Percentiles rank a stretch among this genome's conserved stretches.
Evolutionary conservation across 148 eudicot species (phyloP).

Genomic region (Euryodendron excelsum): DNA sequence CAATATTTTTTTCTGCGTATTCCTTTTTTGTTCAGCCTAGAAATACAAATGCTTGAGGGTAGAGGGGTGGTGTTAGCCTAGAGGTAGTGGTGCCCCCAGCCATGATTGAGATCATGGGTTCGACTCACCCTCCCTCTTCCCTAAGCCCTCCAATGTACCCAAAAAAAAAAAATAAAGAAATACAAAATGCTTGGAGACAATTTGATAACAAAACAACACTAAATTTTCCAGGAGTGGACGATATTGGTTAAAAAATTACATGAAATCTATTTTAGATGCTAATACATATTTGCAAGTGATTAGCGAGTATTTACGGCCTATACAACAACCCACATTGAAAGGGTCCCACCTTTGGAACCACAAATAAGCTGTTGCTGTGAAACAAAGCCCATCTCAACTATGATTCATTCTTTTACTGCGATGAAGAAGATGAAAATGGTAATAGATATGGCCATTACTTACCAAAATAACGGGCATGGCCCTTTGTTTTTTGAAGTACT

Average conservation of each 20-base stretch:
- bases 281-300: neutral
- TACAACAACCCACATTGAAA: neutral
- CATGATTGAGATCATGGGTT: no score
- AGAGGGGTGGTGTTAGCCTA: no score
- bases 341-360: neutral
- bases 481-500: neutral
- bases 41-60: neutral
- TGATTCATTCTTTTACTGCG: neutral
- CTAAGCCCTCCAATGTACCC: no score
- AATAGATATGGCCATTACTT: neutral
- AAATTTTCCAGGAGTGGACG: neutral
- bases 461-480: no score
- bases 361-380: neutral
- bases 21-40: neutral
- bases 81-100: no score
- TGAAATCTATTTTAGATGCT: neutral
- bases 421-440: neutral
- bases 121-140: no score
- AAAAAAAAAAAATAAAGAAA: no score
- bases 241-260: neutral
- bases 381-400: neutral
- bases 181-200: neutral
- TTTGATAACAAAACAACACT: neutral
- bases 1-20: slow-evolving; percentile 6
- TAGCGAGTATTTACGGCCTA: neutral